Conservation (phyloP, 352 stramenopile genomes). For the Pythium rhizo-oryzae region DNA sequence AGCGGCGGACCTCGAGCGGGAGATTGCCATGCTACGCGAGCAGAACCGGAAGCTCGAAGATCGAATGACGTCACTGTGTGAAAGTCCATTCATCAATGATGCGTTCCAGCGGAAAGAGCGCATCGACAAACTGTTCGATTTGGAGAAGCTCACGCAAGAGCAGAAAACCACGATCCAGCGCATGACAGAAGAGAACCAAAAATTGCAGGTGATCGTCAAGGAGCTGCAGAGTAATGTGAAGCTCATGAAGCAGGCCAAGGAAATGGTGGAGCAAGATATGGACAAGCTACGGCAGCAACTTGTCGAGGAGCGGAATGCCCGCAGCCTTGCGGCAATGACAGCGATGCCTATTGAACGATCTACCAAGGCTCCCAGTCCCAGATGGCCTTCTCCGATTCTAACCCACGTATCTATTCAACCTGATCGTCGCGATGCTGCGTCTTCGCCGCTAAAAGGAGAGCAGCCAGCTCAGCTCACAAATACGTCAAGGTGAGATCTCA, state of each 20-base stretch:
- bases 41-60: slow-evolving; percentile 91
- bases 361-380: slow-evolving; percentile 16
- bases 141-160: slow-evolving; percentile 83
- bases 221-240: slow-evolving; percentile 87
- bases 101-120: slow-evolving; percentile 87
- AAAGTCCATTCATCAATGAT: slow-evolving; percentile 94
- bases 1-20: slow-evolving; percentile 77
- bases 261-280: slow-evolving; percentile 67
- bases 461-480: slow-evolving; percentile 16
- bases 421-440: slow-evolving; percentile 64
- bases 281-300: slow-evolving; percentile 62
- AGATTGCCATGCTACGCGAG: slow-evolving; percentile 69
- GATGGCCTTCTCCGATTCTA: neutral
- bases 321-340: slow-evolving; percentile 14
- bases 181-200: slow-evolving; percentile 79
- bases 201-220: slow-evolving; percentile 75
- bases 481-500: slow-evolving; percentile 6
- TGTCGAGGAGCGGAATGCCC: slow-evolving; percentile 64
- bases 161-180: slow-evolving; percentile 75
- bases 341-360: neutral
- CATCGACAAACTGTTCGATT: slow-evolving; percentile 83
- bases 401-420: slow-evolving; percentile 26
- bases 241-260: slow-evolving; percentile 76
- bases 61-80: slow-evolving; percentile 89
- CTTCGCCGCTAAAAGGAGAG: slow-evolving; percentile 53